Evolutionary conservation across 441 rosid genomes (phyloP).

Genomic region (Dalechampia spathulata): DNA sequence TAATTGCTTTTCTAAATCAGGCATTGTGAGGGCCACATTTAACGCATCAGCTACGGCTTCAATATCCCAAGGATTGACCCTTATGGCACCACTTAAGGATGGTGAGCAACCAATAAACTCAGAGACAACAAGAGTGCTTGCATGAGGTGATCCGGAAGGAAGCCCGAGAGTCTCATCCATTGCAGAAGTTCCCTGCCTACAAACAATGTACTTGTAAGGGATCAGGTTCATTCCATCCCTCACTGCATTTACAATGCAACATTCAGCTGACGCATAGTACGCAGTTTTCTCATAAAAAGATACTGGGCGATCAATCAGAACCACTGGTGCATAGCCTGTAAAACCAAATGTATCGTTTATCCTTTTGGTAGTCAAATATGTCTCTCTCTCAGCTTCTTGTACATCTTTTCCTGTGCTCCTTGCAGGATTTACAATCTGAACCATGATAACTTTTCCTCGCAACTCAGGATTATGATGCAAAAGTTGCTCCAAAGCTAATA

Average conservation of each 20-base stretch:
- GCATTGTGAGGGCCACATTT: slow-evolving; percentile 36
- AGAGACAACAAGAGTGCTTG: slow-evolving; percentile 67
- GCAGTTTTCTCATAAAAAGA: slow-evolving; percentile 69
- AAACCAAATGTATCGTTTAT: slow-evolving; percentile 52
- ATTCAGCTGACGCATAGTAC: slow-evolving; percentile 68
- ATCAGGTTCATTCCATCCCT: slow-evolving; percentile 83
- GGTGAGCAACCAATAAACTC: slow-evolving; percentile 84
- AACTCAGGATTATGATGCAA: slow-evolving; percentile 38
- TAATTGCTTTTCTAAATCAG: slow-evolving; percentile 46
- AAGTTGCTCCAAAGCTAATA: slow-evolving; percentile 63
- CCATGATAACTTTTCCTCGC: slow-evolving; percentile 53
- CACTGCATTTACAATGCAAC: slow-evolving; percentile 72
- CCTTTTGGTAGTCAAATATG: slow-evolving; percentile 39
- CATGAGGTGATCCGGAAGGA: slow-evolving; percentile 32
- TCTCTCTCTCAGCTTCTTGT: slow-evolving; percentile 60
- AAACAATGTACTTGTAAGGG: slow-evolving; percentile 63
- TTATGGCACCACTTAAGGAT: slow-evolving; percentile 73
- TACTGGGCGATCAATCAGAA: slow-evolving; percentile 58
- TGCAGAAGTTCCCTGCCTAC: slow-evolving; percentile 60
- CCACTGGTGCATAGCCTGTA: slow-evolving; percentile 62
- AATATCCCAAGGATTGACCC: slow-evolving; percentile 78
- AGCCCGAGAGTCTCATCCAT: slow-evolving; percentile 50
- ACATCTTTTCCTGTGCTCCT: slow-evolving; percentile 72
- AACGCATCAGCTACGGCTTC: slow-evolving; percentile 65
- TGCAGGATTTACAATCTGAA: slow-evolving; percentile 83